Conservation (phyloP, 495 filamentous ascomycete species). For the Platismatia glauca region DNA sequence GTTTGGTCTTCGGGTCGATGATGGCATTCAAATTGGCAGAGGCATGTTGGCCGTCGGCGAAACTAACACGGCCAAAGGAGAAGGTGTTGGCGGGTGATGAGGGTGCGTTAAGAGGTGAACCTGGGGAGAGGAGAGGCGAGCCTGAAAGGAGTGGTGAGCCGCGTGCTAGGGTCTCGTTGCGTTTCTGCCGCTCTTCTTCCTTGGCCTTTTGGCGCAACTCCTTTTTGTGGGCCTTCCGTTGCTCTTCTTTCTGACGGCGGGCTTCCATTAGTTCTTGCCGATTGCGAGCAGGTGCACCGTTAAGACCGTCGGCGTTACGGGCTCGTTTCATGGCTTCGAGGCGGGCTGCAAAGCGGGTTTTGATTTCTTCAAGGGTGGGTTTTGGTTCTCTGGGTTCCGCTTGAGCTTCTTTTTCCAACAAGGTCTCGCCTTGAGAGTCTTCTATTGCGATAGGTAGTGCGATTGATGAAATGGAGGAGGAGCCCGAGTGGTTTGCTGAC, state of each 20-base stretch:
- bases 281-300: conserved; percentile 70
- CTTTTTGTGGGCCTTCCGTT: conserved; percentile 80
- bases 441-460: conserved; percentile 43
- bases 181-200: conserved; percentile 60
- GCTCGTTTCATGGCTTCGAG: conserved; percentile 70
- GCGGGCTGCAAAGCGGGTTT: conserved; percentile 65
- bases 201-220: conserved; percentile 63
- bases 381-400: conserved; percentile 38
- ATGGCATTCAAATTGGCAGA: conserved; percentile 57
- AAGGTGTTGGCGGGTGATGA: conserved; percentile 54
- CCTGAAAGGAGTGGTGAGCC: conserved; percentile 45
- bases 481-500: conserved; percentile 49
- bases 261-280: conserved; percentile 85
- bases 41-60: conserved; percentile 71
- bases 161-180: conserved; percentile 57
- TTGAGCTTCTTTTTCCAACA: not conserved
- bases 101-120: conserved; percentile 15
- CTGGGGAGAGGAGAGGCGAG: conserved; percentile 41
- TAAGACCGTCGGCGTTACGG: conserved; percentile 66
- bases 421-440: conserved; percentile 33
- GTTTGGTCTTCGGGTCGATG: conserved; percentile 46
- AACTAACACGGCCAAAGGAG: conserved; percentile 78
- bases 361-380: conserved; percentile 57
- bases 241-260: conserved; percentile 74
- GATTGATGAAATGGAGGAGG: conserved; percentile 64